Conservation (phyloP, 1,139 yeast genomes). For the Suzukiozyma palmioleophila region DNA sequence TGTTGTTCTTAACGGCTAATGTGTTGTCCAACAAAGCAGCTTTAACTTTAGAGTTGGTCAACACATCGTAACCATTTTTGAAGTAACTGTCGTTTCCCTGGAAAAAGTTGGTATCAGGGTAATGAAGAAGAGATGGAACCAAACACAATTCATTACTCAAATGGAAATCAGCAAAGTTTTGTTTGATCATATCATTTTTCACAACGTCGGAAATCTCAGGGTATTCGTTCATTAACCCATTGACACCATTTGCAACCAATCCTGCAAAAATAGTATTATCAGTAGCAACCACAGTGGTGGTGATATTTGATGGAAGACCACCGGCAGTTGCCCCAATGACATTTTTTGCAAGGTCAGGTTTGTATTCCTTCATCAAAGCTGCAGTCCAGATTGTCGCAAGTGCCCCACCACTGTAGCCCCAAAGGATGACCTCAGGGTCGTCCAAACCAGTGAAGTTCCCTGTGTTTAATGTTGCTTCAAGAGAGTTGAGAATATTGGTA, state of each 20-base stretch:
- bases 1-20: conserved; percentile 13
- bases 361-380: conserved; percentile 27
- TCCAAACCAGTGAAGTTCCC: conserved; percentile 18
- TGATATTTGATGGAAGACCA: conserved; percentile 26
- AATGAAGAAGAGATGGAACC: conserved; percentile 7
- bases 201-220: conserved; percentile 14
- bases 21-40: conserved; percentile 18
- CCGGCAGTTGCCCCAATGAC: conserved; percentile 31
- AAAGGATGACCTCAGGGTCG: conserved; percentile 18
- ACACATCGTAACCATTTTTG: conserved; percentile 13
- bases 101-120: conserved; percentile 13
- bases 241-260: conserved; percentile 21
- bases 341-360: conserved; percentile 24
- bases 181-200: conserved; percentile 6
- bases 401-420: conserved; percentile 30
- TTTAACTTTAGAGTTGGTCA: conserved; percentile 12
- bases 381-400: conserved; percentile 28
- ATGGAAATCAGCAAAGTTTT: conserved; percentile 4
- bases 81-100: conserved; percentile 14
- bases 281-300: conserved; percentile 19
- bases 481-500: conserved; percentile 18
- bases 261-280: conserved; percentile 27
- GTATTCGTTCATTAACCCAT: conserved; percentile 25
- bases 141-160: conserved; percentile 10
- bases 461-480: conserved; percentile 17